phyloP scores from a whole-genome alignment of 768 basidiomycete genomes.

The Boletus sp. region DNA sequence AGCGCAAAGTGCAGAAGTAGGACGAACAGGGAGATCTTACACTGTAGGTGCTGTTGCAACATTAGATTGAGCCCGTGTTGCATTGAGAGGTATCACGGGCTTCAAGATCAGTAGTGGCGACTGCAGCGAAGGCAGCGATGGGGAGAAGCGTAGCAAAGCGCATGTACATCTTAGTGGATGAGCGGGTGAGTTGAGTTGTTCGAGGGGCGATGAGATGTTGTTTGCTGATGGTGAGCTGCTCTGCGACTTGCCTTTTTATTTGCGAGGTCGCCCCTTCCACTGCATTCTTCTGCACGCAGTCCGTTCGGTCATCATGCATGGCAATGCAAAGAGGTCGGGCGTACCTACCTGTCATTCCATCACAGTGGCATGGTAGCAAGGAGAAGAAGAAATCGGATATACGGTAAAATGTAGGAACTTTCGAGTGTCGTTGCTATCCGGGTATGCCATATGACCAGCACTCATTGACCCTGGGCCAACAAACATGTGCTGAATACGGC shows the following conservation, averaged over 20 bases:
- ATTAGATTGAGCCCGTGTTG: not conserved
- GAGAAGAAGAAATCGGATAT: not conserved
- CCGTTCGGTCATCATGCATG: not conserved
- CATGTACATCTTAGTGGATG: no score
- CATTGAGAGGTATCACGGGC: not conserved
- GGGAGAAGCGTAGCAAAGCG: not conserved
- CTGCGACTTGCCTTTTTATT: constrained; percentile 1
- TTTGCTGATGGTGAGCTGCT: not conserved
- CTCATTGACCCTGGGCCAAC: not conserved
- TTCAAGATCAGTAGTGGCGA: not conserved
- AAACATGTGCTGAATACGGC: not conserved
- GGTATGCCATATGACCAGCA: no score
- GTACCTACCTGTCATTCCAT: not conserved
- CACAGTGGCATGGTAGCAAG: not conserved
- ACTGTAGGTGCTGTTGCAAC: not conserved
- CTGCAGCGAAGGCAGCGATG: not conserved
- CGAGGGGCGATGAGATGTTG: not conserved
- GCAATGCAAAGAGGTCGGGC: not conserved
- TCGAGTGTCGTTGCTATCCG: no score
- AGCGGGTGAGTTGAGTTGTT: not conserved
- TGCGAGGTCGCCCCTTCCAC: no score
- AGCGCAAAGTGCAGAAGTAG: not conserved
- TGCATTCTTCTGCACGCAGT: not conserved
- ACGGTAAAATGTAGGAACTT: not conserved
- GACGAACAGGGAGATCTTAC: not conserved